Evolutionary conservation across 2,329 filamentous ascomycete genomes (phyloP), one percentile per base, ranked within the genome.

Genomic region (Cadophora gregata): DNA sequence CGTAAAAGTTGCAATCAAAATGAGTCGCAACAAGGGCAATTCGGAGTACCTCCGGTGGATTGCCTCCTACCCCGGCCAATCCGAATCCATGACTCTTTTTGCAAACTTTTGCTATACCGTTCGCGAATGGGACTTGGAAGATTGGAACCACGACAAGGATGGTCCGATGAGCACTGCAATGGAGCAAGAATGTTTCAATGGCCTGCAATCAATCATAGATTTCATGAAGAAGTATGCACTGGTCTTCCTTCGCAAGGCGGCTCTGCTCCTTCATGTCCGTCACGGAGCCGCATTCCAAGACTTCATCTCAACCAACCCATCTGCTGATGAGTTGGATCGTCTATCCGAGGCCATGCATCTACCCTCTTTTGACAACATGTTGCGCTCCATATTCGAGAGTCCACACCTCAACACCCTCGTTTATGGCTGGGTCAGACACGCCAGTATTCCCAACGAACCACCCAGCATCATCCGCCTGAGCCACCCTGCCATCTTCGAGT

Each of bases 401-500:
- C 79, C 68, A 21, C 59, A 71, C 6, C 82, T 83, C 14, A 69
- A 76, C 16, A 75, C 74, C 3, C 79, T 90, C 2, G 83, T 88
- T 19, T 77, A 80, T 4, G 90, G 90, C 21, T 98, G 95, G 95
- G 85, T 97, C 61, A 84, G 61, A 19, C 69, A 72, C 47, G 63
- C 64, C 14, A 67, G 61, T 55, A 59, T 25, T 3, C 59, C 38
- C 21, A 31, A 19, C 33, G 38, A 50, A 62, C 19, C 36, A 62
- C 58, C 19, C 61, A 59, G 27, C 21, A 4, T 8, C 55, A 62
- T 77, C 42, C 78, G 85, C 70, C 73, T 86, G 73, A 89, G 91
- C 64, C 96, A 99, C 77, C 96, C 96, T 0, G 90, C 89, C 56
- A 97, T 99, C 70, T 97, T 96, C 75, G 96, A 99, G 78, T 86